Base-by-base conservation (phyloP, 306 rosid species). In the Malus fusca region DNA sequence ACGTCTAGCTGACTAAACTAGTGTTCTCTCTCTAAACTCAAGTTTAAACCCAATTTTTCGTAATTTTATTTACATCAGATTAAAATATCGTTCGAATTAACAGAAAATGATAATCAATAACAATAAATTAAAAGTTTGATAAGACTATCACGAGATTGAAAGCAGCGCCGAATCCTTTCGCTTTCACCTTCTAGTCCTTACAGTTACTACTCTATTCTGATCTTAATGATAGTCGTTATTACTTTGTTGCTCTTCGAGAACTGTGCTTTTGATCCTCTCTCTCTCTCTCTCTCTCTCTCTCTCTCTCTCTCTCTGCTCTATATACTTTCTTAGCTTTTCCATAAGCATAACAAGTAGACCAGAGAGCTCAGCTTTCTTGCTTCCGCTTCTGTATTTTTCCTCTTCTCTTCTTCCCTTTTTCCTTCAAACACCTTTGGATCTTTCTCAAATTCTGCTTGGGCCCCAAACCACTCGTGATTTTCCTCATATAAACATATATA, bases 241-340 rank as follows among this genome's bases (percentile, higher is more conserved):
- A 77, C 90, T 69, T 84, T 74, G 66, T 8, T 15, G 25, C 53
- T 84, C 88, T 87, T 92, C 64, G 97, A 90, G 80, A 85, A 79
- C 82, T 75, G 92, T 43, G 99, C 88, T 84, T 40, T 35, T 81
- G 23, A 65, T 52, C 76, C 69, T 70, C 83, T 75, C 65, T 66
- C 51, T 46, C 10, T 52, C 33, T 51, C 28, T 61, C 40, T 56
- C 66, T 35, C 10, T 52, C 33, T 51, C 28, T 61, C 40, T 56
- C 66, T 35, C 28, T 60, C 18, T 10, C 46, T 18, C 78, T 79
- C 25, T 68, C 17, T 56, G 40, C 11, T n/a, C 28, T 79, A 77
- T 33, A 68, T 74, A 68, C 84, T 86, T 80, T 90, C 91, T 88
- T 79, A 66, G 86, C 84, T 81, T 81, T 86, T 82, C 90, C 87